Evolutionary conservation across 176 grass and related monocot genomes (phyloP).

Genomic region (Avena eriantha): DNA sequence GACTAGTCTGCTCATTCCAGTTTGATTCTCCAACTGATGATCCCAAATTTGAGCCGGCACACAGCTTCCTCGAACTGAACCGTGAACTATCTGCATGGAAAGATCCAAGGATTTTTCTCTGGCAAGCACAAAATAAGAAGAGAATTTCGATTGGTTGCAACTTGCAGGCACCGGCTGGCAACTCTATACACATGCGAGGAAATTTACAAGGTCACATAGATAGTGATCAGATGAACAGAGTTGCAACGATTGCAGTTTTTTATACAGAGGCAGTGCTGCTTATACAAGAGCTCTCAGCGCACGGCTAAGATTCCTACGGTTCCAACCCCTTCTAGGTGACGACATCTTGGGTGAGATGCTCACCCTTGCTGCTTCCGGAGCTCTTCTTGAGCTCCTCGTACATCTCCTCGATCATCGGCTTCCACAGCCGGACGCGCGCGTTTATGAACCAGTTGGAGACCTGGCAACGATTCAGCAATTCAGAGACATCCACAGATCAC

Average conservation of each 20-base stretch:
- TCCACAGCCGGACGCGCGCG: conserved; percentile 82
- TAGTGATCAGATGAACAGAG: neutral
- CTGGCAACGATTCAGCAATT: conserved; percentile 31
- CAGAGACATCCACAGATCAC: neutral
- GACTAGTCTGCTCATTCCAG: neutral
- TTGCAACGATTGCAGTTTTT: neutral
- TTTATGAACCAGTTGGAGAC: conserved; percentile 98
- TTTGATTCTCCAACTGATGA: neutral
- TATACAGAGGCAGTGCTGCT: neutral
- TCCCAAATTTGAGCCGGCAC: neutral
- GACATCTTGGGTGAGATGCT: conserved; percentile 20
- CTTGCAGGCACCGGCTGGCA: neutral
- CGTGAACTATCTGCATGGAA: neutral
- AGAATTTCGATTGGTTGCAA: neutral
- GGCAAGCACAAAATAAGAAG: neutral
- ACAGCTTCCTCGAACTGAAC: neutral
- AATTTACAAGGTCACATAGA: conserved; percentile 10
- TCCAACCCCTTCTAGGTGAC: conserved; percentile 20
- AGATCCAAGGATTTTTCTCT: neutral
- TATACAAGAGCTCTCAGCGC: conserved; percentile 11
- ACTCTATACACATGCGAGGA: conserved; percentile 7
- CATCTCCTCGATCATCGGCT: conserved; percentile 94
- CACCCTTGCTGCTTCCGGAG: conserved; percentile 29
- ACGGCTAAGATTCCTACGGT: neutral
- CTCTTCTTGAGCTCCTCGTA: conserved; percentile 74